Percentiles rank a stretch among this genome's conserved stretches.
Conservation (phyloP, 306 rosid species). For the Quercus dentata region DNA sequence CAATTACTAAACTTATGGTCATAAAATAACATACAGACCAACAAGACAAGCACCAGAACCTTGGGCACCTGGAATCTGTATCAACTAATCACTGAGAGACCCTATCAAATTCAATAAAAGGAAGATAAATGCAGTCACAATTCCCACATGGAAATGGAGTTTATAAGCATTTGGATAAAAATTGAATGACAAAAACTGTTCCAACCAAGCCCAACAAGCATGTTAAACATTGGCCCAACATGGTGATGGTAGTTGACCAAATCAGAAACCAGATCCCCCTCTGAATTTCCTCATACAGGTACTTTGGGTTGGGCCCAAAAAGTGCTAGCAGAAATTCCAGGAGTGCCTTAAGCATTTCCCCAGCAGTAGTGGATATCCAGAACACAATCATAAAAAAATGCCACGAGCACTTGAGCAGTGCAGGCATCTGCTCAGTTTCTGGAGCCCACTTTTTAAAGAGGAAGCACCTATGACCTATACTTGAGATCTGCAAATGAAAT, state of each 20-base stretch:
- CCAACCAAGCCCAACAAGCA: conserved; percentile 87
- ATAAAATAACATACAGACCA: conserved; percentile 68
- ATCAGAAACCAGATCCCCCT: conserved; percentile 96
- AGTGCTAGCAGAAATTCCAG: conserved; percentile 68
- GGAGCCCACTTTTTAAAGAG: conserved; percentile 57
- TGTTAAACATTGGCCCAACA: conserved; percentile 95
- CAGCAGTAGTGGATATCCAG: conserved; percentile 87
- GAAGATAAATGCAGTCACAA: conserved; percentile 83
- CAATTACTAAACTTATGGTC: conserved; percentile 61
- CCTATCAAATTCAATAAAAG: conserved; percentile 91
- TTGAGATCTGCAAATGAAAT: no score
- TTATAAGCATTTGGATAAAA: conserved; percentile 60
- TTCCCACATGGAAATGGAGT: conserved; percentile 75
- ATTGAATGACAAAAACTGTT: conserved; percentile 70
- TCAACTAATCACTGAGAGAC: conserved; percentile 87
- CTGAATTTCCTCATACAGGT: conserved; percentile 96
- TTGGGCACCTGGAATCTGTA: conserved; percentile 85
- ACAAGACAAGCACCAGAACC: conserved; percentile 97
- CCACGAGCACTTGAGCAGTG: conserved; percentile 32
- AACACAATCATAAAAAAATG: conserved; percentile 88
- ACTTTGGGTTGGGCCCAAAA: conserved; percentile 70
- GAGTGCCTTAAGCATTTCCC: conserved; percentile 81
- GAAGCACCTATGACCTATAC: no score
- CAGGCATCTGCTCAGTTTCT: conserved; percentile 67
- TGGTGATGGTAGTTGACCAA: conserved; percentile 80